phyloP scores from a whole-genome alignment of 2,329 filamentous ascomycete species.

The Colletotrichum kahawae region DNA sequence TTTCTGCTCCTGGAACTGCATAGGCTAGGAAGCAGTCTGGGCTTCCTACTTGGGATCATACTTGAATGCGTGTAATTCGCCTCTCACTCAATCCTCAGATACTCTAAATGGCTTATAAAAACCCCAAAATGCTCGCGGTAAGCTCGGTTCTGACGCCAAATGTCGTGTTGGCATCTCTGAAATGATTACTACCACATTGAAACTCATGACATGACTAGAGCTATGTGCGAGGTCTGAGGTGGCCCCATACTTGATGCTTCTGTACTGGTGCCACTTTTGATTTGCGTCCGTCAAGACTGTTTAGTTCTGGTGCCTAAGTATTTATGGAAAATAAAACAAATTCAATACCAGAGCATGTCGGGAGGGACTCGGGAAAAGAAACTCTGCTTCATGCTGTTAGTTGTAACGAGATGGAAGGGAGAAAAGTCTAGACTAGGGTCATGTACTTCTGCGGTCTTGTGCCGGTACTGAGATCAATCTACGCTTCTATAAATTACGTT shows the following conservation, averaged over 20 bases:
- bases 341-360: neutral
- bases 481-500: neutral
- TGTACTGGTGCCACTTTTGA: neutral
- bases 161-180: neutral
- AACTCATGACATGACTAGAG: neutral
- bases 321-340: neutral
- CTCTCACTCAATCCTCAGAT: neutral
- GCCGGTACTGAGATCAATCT: rapidly evolving
- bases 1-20: neutral
- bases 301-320: rapidly evolving
- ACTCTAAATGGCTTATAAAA: neutral
- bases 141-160: neutral
- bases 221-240: neutral
- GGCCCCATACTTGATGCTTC: rapidly evolving
- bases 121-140: neutral
- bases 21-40: neutral
- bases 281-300: neutral
- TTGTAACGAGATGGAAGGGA: neutral
- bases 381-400: rapidly evolving
- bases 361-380: neutral
- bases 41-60: neutral
- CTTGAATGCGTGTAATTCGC: neutral
- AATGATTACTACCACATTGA: neutral
- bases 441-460: rapidly evolving
- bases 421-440: rapidly evolving